Base-by-base conservation (phyloP, 73 alveolate genomes). In the Halteria grandinella region DNA sequence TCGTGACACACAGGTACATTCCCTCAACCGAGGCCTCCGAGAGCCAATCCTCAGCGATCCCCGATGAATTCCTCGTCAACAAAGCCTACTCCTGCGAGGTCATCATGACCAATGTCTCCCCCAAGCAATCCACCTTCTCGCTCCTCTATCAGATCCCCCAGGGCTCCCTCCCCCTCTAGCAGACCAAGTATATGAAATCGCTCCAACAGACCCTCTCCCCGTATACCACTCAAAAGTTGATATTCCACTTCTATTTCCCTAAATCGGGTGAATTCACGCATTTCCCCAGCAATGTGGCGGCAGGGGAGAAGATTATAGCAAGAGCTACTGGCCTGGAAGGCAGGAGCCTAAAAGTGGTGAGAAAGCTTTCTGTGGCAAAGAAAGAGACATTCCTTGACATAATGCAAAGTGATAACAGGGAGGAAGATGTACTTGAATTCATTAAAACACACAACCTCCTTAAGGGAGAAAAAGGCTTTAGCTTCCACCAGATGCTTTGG, bases 171-270 rank as follows among this genome's bases (percentile, higher is more conserved):
- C 94, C 99, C 20, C 82, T 96, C 1, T 51, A 57, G 20, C 34
- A 74, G 21, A 64, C 95, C 4, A 81, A 80, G 41, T 94, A 94
- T 70, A 83, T 94, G 40, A 89, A 93, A 75, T 81, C 97, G 3
- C 51, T 69, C 18, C 87, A 86, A 27, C 62, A 87, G 23, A 34
- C 51, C 36, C 86, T 95, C 45, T 21, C 54, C 25, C 85, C 97
- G 21, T 96, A 85, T 86, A 69, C 94, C 32, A 95, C 99, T 18
- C 44, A 53, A 15, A 78, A 85, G 49, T 55, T 91, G 54, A 69
- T 53, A 51, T 86, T 79, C 72, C 47, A 85, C 49, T 96, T 95
- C 79, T 96, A 96, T 75, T 96, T 96, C 97, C 99, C 99, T 8
- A 44, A 73, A 24, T 85, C 36, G 27, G 98, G 98, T 0, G 66